Conservation (phyloP, 164 flowering plant species). For the Magnolia officinalis region DNA sequence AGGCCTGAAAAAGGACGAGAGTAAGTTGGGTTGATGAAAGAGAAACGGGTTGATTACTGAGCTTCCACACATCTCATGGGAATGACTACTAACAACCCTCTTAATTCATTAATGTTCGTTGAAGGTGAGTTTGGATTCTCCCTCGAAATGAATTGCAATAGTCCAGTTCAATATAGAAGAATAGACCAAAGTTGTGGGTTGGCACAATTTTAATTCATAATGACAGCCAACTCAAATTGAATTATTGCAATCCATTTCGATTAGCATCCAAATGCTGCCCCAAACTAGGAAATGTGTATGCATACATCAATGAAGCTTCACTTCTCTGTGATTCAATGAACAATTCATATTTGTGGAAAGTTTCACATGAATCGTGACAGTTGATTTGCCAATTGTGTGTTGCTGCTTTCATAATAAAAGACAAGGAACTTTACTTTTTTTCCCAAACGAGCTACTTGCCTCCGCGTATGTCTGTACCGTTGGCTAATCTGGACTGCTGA, state of each 20-base stretch:
- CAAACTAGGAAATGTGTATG: neutral
- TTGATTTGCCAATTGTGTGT: too few species aligned
- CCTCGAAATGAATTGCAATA: neutral
- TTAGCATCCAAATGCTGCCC: neutral
- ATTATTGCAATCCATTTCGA: neutral
- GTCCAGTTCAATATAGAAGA: neutral
- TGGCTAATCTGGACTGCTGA: too few species aligned
- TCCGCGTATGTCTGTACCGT: too few species aligned
- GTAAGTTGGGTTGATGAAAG: slow-evolving; percentile 36
- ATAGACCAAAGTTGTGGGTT: neutral
- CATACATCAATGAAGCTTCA: neutral
- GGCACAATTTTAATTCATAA: neutral
- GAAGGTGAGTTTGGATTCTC: neutral
- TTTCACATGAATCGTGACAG: too few species aligned
- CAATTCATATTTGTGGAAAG: too few species aligned
- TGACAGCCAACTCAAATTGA: neutral
- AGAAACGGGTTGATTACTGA: neutral
- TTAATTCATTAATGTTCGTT: neutral
- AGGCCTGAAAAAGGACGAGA: slow-evolving; percentile 62
- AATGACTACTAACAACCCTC: neutral
- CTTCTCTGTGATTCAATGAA: too few species aligned
- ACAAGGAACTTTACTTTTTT: too few species aligned
- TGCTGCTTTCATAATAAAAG: too few species aligned
- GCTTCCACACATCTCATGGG: neutral
- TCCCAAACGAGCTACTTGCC: too few species aligned